Evolutionary conservation across 345 rosid species (phyloP).

Genomic region (Cardamine chenopodiifolia): DNA sequence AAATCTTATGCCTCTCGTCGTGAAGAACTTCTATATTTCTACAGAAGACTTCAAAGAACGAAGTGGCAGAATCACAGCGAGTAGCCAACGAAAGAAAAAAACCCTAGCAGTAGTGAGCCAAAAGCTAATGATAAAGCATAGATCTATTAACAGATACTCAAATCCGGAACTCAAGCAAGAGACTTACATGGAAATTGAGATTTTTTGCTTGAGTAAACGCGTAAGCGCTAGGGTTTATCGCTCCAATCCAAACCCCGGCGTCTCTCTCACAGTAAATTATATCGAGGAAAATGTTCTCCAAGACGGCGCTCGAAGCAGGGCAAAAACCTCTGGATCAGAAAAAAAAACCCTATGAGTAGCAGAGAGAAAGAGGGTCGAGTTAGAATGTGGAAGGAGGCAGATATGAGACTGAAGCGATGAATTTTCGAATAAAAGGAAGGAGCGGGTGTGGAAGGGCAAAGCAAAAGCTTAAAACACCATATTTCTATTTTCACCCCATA

Average conservation of each 20-base stretch:
- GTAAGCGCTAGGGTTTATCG: constrained; percentile 44
- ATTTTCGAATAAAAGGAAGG: constrained; percentile 62
- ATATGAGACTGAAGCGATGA: neutral
- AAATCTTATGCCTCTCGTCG: neutral
- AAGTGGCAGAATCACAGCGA: constrained; percentile 1
- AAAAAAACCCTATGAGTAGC: constrained; percentile 26
- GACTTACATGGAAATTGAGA: constrained; percentile 37
- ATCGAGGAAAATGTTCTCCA: neutral
- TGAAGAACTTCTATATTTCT: neutral
- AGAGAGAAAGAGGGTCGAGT: neutral
- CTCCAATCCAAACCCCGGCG: constrained; percentile 6
- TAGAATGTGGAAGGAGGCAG: constrained; percentile 14
- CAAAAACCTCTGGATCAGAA: constrained; percentile 14
- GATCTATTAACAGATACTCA: constrained; percentile 30
- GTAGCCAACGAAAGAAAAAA: neutral
- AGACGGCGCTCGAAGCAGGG: constrained; percentile 23
- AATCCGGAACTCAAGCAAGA: constrained; percentile 4
- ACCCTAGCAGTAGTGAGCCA: constrained; percentile 23
- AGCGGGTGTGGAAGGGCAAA: constrained; percentile 59
- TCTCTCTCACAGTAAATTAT: neutral
- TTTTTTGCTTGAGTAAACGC: neutral
- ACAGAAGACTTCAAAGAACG: neutral
- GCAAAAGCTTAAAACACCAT: neutral
- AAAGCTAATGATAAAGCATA: constrained; percentile 27
- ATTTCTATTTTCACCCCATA: constrained; percentile 7